phyloP scores from a whole-genome alignment of 257 asterid species.

The Nemophila menziesii region DNA sequence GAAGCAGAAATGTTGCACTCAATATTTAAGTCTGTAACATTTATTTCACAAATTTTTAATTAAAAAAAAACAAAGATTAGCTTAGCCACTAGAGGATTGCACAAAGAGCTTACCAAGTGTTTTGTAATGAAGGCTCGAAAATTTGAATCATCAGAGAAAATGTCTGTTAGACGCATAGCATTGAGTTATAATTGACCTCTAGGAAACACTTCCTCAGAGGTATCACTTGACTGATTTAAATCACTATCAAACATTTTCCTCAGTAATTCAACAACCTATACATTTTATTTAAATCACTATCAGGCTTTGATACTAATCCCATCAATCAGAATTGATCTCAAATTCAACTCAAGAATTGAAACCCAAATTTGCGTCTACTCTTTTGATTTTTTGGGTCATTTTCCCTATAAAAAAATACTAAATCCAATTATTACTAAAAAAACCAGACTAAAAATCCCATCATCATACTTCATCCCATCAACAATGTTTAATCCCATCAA shows the following conservation, averaged over 20 bases:
- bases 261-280: slow-evolving; percentile 76
- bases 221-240: slow-evolving; percentile 27
- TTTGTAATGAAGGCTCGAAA: slow-evolving; percentile 68
- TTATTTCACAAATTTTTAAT: slow-evolving; percentile 12
- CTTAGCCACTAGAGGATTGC: too few species aligned
- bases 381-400: too few species aligned
- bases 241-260: slow-evolving; percentile 64
- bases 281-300: too few species aligned
- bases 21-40: slow-evolving; percentile 74
- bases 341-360: too few species aligned
- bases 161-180: slow-evolving; percentile 89
- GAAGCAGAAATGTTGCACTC: slow-evolving; percentile 57
- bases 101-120: slow-evolving; percentile 73
- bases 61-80: slow-evolving; percentile 9
- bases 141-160: slow-evolving; percentile 95
- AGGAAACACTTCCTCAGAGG: slow-evolving; percentile 44
- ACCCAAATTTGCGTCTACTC: too few species aligned
- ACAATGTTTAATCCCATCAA: too few species aligned
- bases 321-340: too few species aligned
- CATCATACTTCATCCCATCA: too few species aligned
- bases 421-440: too few species aligned
- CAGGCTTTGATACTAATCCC: too few species aligned
- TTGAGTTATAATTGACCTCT: slow-evolving; percentile 85
- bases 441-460: too few species aligned
- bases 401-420: too few species aligned